phyloP scores from a whole-genome alignment of 1,284 basidiomycete species.

The Cerioporus squamosus region DNA sequence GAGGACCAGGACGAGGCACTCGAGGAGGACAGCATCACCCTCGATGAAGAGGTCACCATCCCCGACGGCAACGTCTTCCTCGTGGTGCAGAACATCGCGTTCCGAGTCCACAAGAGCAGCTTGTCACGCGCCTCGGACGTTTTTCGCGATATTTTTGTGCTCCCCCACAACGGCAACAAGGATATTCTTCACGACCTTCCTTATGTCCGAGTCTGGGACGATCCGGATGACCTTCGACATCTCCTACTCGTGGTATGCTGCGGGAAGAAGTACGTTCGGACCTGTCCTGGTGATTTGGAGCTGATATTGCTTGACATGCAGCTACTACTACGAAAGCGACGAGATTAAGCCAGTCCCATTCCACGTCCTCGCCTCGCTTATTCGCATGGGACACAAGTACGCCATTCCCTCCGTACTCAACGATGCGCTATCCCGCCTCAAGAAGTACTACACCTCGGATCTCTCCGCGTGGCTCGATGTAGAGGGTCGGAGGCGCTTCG shows the following conservation, averaged over 20 bases:
- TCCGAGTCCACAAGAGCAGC: slow-evolving; percentile 18
- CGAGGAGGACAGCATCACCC: not conserved
- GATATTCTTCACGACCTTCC: slow-evolving; percentile 20
- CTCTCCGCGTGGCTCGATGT: too few species aligned
- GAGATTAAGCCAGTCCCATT: slow-evolving; percentile 1
- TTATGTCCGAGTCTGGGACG: slow-evolving; percentile 17
- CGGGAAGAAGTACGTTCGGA: slow-evolving; percentile 7
- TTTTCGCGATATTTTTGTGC: slow-evolving; percentile 22
- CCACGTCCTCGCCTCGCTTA: slow-evolving; percentile 6
- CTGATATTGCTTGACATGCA: not conserved
- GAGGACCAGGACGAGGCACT: too few species aligned
- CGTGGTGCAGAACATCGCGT: slow-evolving; percentile 5
- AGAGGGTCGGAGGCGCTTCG: too few species aligned
- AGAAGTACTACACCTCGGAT: too few species aligned
- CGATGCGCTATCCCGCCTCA: too few species aligned
- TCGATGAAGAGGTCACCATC: not conserved
- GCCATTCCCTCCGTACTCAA: not conserved
- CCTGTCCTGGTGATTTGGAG: not conserved
- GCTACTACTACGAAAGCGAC: slow-evolving; percentile 10
- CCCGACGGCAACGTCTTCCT: slow-evolving; percentile 21
- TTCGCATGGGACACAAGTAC: slow-evolving; percentile 22
- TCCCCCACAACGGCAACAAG: not conserved
- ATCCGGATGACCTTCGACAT: slow-evolving; percentile 15
- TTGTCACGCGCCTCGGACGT: slow-evolving; percentile 21
- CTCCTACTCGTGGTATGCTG: slow-evolving; percentile 16